Conservation (phyloP, 805 yeast species). For the Wickerhamiella siamensis region DNA sequence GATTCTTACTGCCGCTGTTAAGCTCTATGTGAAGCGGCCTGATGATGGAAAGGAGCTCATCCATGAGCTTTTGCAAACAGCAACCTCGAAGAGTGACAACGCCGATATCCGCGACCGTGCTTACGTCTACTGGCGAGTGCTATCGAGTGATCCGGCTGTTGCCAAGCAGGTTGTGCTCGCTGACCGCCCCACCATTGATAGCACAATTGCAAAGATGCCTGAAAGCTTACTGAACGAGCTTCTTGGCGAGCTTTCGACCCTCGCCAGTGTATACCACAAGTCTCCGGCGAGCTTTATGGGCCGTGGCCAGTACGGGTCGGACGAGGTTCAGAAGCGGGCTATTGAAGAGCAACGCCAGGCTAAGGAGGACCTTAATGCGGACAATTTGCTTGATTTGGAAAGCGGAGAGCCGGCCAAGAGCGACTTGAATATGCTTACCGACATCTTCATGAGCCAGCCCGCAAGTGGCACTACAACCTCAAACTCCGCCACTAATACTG, state of each 20-base stretch:
- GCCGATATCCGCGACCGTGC: slow-evolving; percentile 86
- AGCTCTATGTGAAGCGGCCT: slow-evolving; percentile 50
- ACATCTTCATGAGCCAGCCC: slow-evolving; percentile 15
- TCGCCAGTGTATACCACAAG: slow-evolving; percentile 80
- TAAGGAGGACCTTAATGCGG: slow-evolving; percentile 39
- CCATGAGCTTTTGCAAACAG: slow-evolving; percentile 62
- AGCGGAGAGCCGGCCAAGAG: slow-evolving; percentile 35
- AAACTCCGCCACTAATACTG: slow-evolving; percentile 13
- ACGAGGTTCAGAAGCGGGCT: slow-evolving; percentile 32
- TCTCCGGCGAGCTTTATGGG: slow-evolving; percentile 56
- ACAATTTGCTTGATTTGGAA: slow-evolving; percentile 70
- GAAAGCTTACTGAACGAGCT: slow-evolving; percentile 54
- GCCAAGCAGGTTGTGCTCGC: slow-evolving; percentile 47
- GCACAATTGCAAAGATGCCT: slow-evolving; percentile 59
- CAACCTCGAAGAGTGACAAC: slow-evolving; percentile 64
- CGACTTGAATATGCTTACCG: slow-evolving; percentile 16
- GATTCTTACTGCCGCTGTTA: slow-evolving; percentile 61
- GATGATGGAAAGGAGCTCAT: slow-evolving; percentile 46
- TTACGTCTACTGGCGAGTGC: slow-evolving; percentile 71
- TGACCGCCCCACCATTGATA: slow-evolving; percentile 54
- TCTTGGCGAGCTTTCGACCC: slow-evolving; percentile 60
- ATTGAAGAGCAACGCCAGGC: slow-evolving; percentile 74
- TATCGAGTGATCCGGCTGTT: slow-evolving; percentile 68
- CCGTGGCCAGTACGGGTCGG: slow-evolving; percentile 29
- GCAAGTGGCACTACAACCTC: slow-evolving; percentile 13